Percentiles rank a stretch among this genome's conserved stretches.
phyloP scores from a whole-genome alignment of 2,329 filamentous ascomycete genomes.

The Neurospora sp. region DNA sequence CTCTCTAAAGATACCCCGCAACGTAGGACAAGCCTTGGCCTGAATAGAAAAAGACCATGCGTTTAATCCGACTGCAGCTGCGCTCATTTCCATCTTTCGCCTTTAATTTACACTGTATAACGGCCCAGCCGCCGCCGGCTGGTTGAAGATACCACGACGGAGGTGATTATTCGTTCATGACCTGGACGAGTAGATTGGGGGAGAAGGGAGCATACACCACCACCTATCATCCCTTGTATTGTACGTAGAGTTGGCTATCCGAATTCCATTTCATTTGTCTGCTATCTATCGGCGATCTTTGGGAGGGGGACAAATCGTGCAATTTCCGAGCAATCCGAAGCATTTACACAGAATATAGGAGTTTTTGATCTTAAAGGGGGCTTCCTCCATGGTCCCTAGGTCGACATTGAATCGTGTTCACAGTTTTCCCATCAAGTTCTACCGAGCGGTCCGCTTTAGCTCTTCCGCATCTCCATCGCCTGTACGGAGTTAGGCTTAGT shows the following conservation, averaged over 20 bases:
- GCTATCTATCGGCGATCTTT: background rate
- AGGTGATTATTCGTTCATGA: background rate
- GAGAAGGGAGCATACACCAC: background rate
- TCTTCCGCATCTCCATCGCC: background rate
- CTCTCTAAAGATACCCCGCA: slow-evolving; percentile 15
- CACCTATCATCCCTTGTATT: slow-evolving; percentile 2
- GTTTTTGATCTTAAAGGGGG: background rate
- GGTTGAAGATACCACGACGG: background rate
- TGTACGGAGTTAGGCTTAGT: background rate
- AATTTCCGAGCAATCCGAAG: background rate
- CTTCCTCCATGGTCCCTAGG: background rate
- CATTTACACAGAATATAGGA: background rate
- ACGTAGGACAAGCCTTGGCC: background rate
- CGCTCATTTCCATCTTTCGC: background rate
- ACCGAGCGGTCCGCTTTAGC: background rate
- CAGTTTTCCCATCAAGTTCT: background rate
- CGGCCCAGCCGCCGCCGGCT: background rate
- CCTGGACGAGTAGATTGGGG: background rate
- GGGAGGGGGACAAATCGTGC: background rate
- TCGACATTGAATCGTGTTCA: background rate
- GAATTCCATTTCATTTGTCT: slow-evolving; percentile 3
- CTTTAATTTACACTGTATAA: background rate
- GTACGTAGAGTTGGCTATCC: slow-evolving; percentile 6
- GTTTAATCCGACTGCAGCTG: background rate
- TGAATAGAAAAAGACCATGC: background rate